A percentile compares a stretch with the other conserved stretches of the same genome.
These are phyloP conservation scores for Rhododendron vialii DNA, from an alignment of 148 eudicot species.

Conservation along the genomic window DNA sequence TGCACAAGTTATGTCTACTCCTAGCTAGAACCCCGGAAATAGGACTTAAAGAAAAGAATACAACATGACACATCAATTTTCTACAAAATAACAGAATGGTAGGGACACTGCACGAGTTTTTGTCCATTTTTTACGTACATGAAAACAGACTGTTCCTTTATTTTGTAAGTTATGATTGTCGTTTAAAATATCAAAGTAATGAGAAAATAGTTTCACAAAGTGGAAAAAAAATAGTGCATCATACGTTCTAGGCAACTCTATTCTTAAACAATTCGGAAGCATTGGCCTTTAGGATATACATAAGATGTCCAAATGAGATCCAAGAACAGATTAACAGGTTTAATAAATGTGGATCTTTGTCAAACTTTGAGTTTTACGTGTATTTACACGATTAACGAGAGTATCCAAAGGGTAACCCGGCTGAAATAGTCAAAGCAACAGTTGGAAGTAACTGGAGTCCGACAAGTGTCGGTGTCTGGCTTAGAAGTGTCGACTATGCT, in stretches of 20 bases:
- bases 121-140: background rate
- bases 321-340: background rate
- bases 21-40: background rate
- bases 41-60: background rate
- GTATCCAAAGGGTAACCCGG: background rate
- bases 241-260: background rate
- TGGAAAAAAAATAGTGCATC: background rate
- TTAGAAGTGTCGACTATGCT: background rate
- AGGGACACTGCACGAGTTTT: background rate
- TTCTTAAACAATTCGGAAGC: background rate
- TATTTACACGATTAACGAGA: background rate
- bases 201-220: background rate
- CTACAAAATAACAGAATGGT: background rate
- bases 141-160: background rate
- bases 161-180: background rate
- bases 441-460: background rate
- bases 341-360: background rate
- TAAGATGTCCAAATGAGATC: background rate
- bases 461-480: background rate
- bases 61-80: background rate
- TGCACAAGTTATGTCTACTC: slow-evolving; percentile 11
- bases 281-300: background rate
- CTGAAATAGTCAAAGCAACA: background rate
- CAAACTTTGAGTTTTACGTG: background rate
- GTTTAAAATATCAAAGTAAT: background rate